Evolutionary conservation across 2,329 filamentous ascomycete genomes (phyloP), one percentile per base, ranked within the genome.

Genomic region (Botryosphaeria dothidea): DNA sequence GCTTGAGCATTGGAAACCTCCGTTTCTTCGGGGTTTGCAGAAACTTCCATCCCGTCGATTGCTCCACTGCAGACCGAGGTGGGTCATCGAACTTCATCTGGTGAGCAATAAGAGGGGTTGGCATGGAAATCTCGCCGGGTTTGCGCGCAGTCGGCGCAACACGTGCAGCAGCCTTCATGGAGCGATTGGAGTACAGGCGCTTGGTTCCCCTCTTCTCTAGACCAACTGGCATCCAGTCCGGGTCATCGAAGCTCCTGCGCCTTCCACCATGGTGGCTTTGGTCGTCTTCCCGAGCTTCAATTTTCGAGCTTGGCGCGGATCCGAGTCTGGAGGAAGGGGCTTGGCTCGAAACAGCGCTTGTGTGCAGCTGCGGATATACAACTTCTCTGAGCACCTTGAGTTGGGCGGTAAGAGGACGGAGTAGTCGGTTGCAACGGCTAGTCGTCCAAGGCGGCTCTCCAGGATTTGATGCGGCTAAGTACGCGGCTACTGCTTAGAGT

Each of bases 341-440:
- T n/a, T 27, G 31, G 36, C 17, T 21, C 8, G 31, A 27, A n/a
- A 15, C 2, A 3, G 46, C 21, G 9, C 5, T 23, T 8, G 19
- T 43, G 13, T 27, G 8, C 75, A 46, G 17, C 9, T 73, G 27
- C 71, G 45, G 45, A 36, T 49, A 62, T 6, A 27, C 67, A 62
- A 75, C 70, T 65, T 75, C 79, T 41, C 75, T 71, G 7, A 81
- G 71, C 29, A 77, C 77, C 29, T 72, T 69, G 52, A 81, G 74
- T 67, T 79, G 76, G 15, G 77, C 78, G 17, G 77, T 75, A 13
- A 81, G 73, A 15, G 79, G 79, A 46, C 79, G 74, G 0, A 81
- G 72, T 4, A 81, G 71, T 58, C 79, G 75, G 65, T 79, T 79
- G 69, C 79, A 81, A 45, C 78, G 76, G 51, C 77, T 73, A 17